Evolutionary conservation across 345 rosid genomes (phyloP).

Genomic region (Rhodamnia argentea): DNA sequence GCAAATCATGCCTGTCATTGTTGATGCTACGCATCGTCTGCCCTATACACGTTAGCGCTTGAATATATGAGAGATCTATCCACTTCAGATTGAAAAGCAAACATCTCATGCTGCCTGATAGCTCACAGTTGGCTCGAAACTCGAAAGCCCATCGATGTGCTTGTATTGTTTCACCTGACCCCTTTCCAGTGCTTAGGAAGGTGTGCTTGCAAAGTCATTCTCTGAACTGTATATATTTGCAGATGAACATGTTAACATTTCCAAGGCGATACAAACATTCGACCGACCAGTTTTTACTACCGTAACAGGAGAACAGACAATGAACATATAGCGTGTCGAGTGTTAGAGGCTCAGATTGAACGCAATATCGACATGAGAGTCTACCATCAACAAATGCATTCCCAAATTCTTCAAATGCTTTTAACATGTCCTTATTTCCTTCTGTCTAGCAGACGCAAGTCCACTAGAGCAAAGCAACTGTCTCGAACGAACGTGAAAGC

Average conservation of each 20-base stretch:
- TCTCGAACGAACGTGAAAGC: conserved; percentile 5
- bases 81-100: neutral
- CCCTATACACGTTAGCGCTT: neutral
- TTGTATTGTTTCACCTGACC: neutral
- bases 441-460: neutral
- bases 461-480: conserved; percentile 6
- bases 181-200: neutral
- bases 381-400: neutral
- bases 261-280: neutral
- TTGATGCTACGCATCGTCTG: neutral
- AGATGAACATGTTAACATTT: neutral
- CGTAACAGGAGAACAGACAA: neutral
- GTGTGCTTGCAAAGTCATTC: neutral
- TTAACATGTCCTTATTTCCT: neutral
- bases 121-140: neutral
- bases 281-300: neutral
- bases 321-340: neutral
- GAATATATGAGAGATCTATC: neutral
- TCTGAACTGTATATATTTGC: neutral
- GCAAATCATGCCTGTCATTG: neutral
- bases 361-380: neutral
- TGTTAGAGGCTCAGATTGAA: neutral
- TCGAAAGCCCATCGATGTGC: neutral
- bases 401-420: neutral
- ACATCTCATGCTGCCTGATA: neutral